Evolutionary conservation across 225 moss, liverwort and hornwort genomes (phyloP).

Genomic region (Physcomitrellopsis africana): DNA sequence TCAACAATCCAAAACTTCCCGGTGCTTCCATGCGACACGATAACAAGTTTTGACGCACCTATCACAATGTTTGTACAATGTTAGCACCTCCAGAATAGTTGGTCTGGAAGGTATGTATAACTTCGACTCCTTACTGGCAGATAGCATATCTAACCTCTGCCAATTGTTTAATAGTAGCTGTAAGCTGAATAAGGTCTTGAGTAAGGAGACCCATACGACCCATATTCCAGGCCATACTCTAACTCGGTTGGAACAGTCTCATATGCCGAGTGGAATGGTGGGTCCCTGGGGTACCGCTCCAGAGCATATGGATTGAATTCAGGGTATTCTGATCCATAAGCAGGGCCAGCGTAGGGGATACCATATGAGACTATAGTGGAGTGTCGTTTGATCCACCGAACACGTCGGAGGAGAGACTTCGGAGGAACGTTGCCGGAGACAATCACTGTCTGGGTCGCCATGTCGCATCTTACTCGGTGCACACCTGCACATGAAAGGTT

Average conservation of each 20-base stretch:
- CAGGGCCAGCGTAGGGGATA: background rate
- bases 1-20: constrained; percentile 18
- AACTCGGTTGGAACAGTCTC: background rate
- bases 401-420: constrained; percentile 38
- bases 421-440: constrained; percentile 48
- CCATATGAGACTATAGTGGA: constrained; percentile 40
- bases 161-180: constrained; percentile 34
- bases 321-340: constrained; percentile 15
- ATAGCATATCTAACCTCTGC: background rate
- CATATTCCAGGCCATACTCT: constrained; percentile 24
- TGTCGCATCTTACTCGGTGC: constrained; percentile 44
- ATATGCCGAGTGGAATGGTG: background rate
- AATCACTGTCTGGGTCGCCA: constrained; percentile 47
- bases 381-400: constrained; percentile 53
- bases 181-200: constrained; percentile 29
- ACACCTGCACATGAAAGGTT: constrained; percentile 37
- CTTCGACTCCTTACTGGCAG: background rate
- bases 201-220: constrained; percentile 27
- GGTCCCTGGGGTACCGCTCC: constrained; percentile 29
- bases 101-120: background rate
- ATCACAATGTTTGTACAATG: background rate
- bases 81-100: background rate
- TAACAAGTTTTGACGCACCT: background rate
- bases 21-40: background rate
- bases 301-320: constrained; percentile 11